Base-by-base conservation (phyloP, 202 grass and related monocot species). In the Zizania palustris region DNA sequence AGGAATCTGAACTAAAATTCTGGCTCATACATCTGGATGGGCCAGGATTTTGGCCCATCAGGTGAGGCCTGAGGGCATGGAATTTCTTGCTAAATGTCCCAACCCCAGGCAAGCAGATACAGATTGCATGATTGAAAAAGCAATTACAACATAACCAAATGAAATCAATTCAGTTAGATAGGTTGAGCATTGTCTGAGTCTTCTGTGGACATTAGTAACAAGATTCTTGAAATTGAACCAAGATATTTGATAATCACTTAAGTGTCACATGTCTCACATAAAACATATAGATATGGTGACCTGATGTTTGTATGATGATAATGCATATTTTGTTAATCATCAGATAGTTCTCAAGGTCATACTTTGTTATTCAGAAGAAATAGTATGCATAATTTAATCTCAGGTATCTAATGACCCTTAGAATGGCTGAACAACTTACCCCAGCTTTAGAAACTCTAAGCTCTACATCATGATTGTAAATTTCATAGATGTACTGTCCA, bases 371-470 rank as follows among this genome's bases (percentile, higher is more conserved):
- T 28, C 28, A 28, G 28, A 28, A 28, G 28, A 28, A 28, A 28
- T 28, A 28, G 28, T 28, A 28, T 55, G 35, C 13, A 81, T 59
- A 18, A 51, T 65, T 21, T 60, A 51, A 80, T 4, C 34, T 66
- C 6, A 6, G 44, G 22, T 16, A 75, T 59, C 10, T 44, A 16
- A 46, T 56, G 28, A 33, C 19, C 65, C n/a, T 76, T 20, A 75
- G 37, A 84, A 51, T 43, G 56, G 14, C 35, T 50, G 44, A 84
- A 90, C 5, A 67, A 82, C 75, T 80, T 90, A 99, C 96, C 85
- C 96, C 96, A 72, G 96, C 96, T 82, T 99, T 99, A 14, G 96
- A 90, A 85, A 99, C 92, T 86, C 91, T 92, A 41, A 99, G 83
- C 53, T 95, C 96, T 37, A 99, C 80, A 84, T 99, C 92, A 45